Evolutionary conservation across 805 yeast genomes (phyloP), one percentile per base, ranked within the genome.

Genomic region (Jamesozyma piceae): DNA sequence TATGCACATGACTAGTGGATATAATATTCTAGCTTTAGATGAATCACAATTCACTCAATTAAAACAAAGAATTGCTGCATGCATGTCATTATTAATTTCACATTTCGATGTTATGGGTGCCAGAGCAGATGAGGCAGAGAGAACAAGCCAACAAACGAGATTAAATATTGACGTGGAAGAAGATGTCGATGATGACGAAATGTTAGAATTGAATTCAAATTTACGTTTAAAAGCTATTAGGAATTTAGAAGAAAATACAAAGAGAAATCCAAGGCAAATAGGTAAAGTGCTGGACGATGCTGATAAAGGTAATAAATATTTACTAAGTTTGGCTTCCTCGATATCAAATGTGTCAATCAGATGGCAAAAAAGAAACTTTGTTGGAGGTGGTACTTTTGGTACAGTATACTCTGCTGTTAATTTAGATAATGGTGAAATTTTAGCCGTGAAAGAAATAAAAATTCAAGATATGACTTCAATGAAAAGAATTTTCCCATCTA

Each of bases 31-130:
- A 41, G 82, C 89, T 0, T 68, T 92, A 43, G 78, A 76, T 44
- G 84, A 85, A 48, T 84, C 77, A 21, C 88, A 86, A 54, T 92
- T 89, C 57, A 66, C 73, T 44, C 64, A 71, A 31, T 66, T 92
- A 49, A 80, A 88, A 52, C 72, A 76, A 40, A 87, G 86, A 56
- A 95, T 92, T 37, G 94, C 97, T 1, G 84, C 95, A 1, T 88
- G 97, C 64, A 86, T 92, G 88, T 80, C 97, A 1, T 68, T 92
- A 40, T 69, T 92, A 46, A 90, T 92, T 48, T 86, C 96, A 0
- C 97, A 92, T 65, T 92, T 92, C 57, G 98, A 92, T 64, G 88
- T 92, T 41, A 92, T 90, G 96, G 97, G 97, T 38, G 97, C 97
- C 0, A 74, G 97, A 55, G 83, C 95, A 1, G 47, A 75, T 60